Percentiles rank a stretch among this genome's conserved stretches.
phyloP scores from a whole-genome alignment of 345 rosid species.

The Camelina laxa region DNA sequence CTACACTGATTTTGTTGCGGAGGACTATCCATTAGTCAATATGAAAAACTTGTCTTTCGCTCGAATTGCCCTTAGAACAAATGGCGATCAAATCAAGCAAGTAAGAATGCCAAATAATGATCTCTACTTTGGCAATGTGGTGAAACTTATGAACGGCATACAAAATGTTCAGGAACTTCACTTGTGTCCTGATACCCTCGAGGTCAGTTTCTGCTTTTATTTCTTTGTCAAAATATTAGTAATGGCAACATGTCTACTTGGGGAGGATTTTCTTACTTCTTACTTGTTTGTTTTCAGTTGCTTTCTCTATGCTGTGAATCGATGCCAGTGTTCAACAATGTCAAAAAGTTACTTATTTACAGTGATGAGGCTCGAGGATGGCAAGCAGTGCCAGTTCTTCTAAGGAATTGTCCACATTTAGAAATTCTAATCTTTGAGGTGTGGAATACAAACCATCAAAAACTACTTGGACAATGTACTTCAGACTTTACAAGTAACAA shows the following conservation, averaged over 20 bases:
- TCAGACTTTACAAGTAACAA: neutral
- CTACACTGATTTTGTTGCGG: conserved; percentile 26
- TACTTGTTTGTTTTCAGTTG: conserved; percentile 5
- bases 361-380: neutral
- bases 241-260: too few relatives aligned
- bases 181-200: conserved; percentile 16
- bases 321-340: conserved; percentile 18
- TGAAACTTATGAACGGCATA: conserved; percentile 32
- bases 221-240: neutral
- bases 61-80: neutral
- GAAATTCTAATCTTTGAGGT: neutral
- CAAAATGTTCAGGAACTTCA: conserved; percentile 19
- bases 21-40: conserved; percentile 33
- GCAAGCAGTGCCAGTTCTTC: conserved; percentile 26
- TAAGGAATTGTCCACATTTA: conserved; percentile 17
- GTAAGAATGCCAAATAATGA: neutral
- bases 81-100: neutral
- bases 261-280: too few relatives aligned
- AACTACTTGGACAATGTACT: neutral
- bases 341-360: neutral
- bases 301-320: neutral
- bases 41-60: neutral
- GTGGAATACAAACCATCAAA: neutral
- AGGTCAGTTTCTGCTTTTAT: conserved; percentile 12
- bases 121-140: conserved; percentile 6